Base-by-base conservation (phyloP, 2,329 filamentous ascomycete genomes). In the Fusarium chuoi region DNA sequence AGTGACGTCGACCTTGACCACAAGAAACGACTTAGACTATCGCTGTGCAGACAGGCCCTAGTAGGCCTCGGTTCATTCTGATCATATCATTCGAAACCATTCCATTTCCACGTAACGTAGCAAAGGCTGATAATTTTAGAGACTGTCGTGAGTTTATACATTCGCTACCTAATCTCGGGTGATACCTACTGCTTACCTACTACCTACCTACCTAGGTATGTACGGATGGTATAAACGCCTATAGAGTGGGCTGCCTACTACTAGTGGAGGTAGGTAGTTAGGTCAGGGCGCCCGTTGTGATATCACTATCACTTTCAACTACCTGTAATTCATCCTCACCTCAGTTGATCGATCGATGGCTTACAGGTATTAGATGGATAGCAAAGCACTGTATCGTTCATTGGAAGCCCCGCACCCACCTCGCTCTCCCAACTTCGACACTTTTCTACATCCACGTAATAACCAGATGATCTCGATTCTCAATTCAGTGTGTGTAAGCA, bases 1-100 rank as follows among this genome's bases (percentile, higher is more conserved):
- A 65, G 76, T 78, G 76, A 78, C 76, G 76, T 78, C 76, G 76
- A 56, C 49, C 64, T 58, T 68, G 30, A 69, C 49, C 39, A 57
- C 56, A 49, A 55, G 20, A 52, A 58, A 46, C 63, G 30, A 28
- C 36, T 22, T 59, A n/a, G n/a, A n/a, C n/a, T n/a, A 11, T 55
- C 10, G 20, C 11, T 42, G 30, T 42, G n/a, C 44, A 52, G 66
- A 33, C 41, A 48, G 70, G 35, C 30, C 30, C 30, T 30, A 30
- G 30, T 30, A 30, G 30, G 30, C 71, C 49, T 68, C 55, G 58
- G 67, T 42, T 63, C 38, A 6, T 33, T 48, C 30, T 55, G 26
- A 36, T 39, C 38, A 51, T 38, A 33, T 11, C 18, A 55, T 20
- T 24, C 51, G 20, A 55, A 26, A 17, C 20, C 33, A 38, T 36